phyloP scores from a whole-genome alignment of 768 basidiomycete species.

The Mycena pura region DNA sequence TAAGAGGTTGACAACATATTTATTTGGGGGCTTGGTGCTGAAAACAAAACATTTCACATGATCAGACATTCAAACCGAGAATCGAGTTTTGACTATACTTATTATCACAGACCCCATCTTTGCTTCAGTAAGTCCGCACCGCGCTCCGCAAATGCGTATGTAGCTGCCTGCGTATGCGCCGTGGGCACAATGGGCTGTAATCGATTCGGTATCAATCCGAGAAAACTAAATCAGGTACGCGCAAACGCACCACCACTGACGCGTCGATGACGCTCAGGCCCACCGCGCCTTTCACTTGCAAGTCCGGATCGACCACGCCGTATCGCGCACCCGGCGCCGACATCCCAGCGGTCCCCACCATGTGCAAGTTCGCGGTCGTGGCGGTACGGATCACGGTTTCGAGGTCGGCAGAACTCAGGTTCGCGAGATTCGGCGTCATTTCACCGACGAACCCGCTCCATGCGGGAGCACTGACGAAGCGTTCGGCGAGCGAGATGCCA shows the following conservation, averaged over 20 bases:
- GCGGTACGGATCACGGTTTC: no score
- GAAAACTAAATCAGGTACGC: background rate
- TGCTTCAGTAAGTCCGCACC: constrained; percentile 6
- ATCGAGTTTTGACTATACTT: constrained; percentile 1
- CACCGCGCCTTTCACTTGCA: constrained; percentile 5
- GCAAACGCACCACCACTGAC: constrained; percentile 4
- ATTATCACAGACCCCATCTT: background rate
- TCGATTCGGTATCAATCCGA: background rate
- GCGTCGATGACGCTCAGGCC: constrained; percentile 7
- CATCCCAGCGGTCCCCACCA: constrained; percentile 7
- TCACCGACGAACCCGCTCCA: no score
- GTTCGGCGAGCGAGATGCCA: no score
- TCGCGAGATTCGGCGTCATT: no score
- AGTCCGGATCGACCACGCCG: constrained; percentile 7
- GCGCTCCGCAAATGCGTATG: constrained; percentile 9
- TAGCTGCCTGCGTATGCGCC: background rate
- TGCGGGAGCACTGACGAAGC: no score
- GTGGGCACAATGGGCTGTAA: constrained; percentile 3
- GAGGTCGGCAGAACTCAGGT: no score
- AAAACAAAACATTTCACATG: constrained; percentile 5
- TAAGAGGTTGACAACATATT: no score
- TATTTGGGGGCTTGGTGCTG: constrained; percentile 2
- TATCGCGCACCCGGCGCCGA: background rate
- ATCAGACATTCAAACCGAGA: background rate
- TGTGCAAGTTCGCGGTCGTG: no score